Conservation (phyloP, 371 early-diverging fungal species). For the Lichtheimia corymbifera region DNA sequence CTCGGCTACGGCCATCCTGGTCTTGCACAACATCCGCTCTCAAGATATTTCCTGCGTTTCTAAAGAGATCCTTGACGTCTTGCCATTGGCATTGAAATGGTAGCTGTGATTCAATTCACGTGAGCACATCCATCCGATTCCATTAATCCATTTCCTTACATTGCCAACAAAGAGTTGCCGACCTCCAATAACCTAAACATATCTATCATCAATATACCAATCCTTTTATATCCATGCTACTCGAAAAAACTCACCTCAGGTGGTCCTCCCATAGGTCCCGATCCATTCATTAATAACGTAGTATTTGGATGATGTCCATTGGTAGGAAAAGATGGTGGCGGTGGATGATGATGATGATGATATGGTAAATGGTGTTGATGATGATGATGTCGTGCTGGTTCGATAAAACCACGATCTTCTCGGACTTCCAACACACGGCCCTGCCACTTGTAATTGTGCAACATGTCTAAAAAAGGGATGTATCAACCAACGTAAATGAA, state of each 20-base stretch:
- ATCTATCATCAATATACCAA: neutral
- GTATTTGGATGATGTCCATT: too few relatives aligned
- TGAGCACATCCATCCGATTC: neutral
- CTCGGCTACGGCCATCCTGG: slow-evolving; percentile 63
- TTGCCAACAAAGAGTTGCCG: slow-evolving; percentile 72
- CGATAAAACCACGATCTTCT: slow-evolving; percentile 59
- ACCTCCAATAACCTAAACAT: slow-evolving; percentile 21
- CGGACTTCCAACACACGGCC: slow-evolving; percentile 74
- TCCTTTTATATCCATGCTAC: too few relatives aligned
- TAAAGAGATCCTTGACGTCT: slow-evolving; percentile 78
- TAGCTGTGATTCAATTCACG: slow-evolving; percentile 31
- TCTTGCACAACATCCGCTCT: slow-evolving; percentile 69
- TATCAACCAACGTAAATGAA: slow-evolving; percentile 3
- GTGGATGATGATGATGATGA: too few relatives aligned
- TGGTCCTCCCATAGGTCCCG: too few relatives aligned
- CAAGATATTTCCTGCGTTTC: slow-evolving; percentile 65
- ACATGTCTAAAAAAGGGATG: slow-evolving; percentile 45
- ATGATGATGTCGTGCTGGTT: slow-evolving; percentile 4
- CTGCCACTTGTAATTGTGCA: slow-evolving; percentile 70
- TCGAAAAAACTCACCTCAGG: too few relatives aligned
- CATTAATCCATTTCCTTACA: slow-evolving; percentile 25
- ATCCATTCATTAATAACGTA: too few relatives aligned
- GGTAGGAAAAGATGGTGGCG: too few relatives aligned
- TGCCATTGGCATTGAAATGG: slow-evolving; percentile 75
- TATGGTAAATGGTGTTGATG: neutral